A percentile compares a stretch with the other conserved stretches of the same genome.
These are phyloP conservation scores for Fusarium sp. DNA, from an alignment of 2,329 filamentous ascomycete species.

Conservation along the genomic window DNA sequence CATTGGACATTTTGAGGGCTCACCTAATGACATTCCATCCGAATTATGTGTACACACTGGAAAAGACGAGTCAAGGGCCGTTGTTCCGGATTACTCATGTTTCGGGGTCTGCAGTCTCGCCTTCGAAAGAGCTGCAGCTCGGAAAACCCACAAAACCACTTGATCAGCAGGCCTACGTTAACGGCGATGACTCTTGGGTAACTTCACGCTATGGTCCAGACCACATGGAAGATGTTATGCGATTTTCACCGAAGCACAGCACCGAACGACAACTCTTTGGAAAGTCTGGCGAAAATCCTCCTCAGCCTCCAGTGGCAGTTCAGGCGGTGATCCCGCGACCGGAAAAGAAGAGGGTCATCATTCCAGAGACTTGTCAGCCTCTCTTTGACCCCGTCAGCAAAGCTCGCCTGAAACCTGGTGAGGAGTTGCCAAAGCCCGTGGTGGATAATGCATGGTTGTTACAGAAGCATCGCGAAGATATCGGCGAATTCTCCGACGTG, in stretches of 20 bases:
- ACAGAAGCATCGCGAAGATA: constrained; percentile 67
- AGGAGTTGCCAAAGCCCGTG: constrained; percentile 54
- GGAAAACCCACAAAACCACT: constrained; percentile 55
- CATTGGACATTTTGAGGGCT: constrained; percentile 57
- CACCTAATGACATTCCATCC: constrained; percentile 59
- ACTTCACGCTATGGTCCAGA: constrained; percentile 53
- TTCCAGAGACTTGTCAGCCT: constrained; percentile 61
- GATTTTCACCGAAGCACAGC: constrained; percentile 35
- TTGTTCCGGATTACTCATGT: constrained; percentile 52
- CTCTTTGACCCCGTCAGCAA: constrained; percentile 69
- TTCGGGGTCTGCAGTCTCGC: constrained; percentile 41
- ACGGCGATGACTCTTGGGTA: constrained; percentile 58
- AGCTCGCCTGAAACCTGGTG: constrained; percentile 58
- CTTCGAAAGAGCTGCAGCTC: constrained; percentile 54
- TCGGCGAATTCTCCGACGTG: constrained; percentile 66
- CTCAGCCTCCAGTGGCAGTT: constrained; percentile 7
- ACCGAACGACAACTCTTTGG: constrained; percentile 38
- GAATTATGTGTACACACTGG: constrained; percentile 55
- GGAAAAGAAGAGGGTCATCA: constrained; percentile 47
- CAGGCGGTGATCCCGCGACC: constrained; percentile 7
- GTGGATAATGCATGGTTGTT: constrained; percentile 64
- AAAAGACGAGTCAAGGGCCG: constrained; percentile 49
- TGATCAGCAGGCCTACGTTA: constrained; percentile 54
- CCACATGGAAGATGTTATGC: constrained; percentile 39
- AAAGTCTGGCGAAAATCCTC: constrained; percentile 31